These are phyloP conservation scores for Phytophthora foliorum DNA, from an alignment of 352 stramenopile species.

Conservation along the genomic window DNA sequence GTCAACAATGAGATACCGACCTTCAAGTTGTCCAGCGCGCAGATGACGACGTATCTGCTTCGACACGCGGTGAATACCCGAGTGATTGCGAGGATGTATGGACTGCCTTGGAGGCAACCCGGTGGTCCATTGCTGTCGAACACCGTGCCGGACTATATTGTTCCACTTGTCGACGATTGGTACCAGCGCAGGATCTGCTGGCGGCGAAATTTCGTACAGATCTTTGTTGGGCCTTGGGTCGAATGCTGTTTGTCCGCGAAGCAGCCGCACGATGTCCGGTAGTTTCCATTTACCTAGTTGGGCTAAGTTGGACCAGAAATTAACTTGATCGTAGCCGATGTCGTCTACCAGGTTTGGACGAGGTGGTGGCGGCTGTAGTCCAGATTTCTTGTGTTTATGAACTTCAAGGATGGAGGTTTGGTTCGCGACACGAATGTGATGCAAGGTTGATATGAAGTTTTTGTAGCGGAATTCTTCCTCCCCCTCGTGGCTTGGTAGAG, in stretches of 20 bases:
- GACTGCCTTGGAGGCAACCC: neutral
- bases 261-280: neutral
- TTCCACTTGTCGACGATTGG: slow-evolving; percentile 10
- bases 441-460: slow-evolving; percentile 14
- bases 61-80: too few relatives aligned
- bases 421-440: slow-evolving; percentile 5
- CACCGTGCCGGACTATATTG: slow-evolving; percentile 15
- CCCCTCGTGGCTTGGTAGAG: neutral
- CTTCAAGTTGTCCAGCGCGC: slow-evolving; percentile 10
- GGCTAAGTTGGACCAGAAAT: slow-evolving; percentile 3
- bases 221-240: slow-evolving; percentile 24
- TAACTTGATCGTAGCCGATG: slow-evolving; percentile 1
- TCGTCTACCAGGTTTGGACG: neutral
- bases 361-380: neutral
- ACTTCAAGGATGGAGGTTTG: slow-evolving; percentile 10
- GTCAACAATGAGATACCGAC: slow-evolving; percentile 29
- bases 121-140: slow-evolving; percentile 1
- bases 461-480: neutral
- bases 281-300: too few relatives aligned
- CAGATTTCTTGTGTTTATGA: neutral
- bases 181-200: neutral
- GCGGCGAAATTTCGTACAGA: neutral
- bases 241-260: slow-evolving; percentile 5
- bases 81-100: slow-evolving; percentile 1
- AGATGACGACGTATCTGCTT: slow-evolving; percentile 9